A percentile compares a stretch with the other conserved stretches of the same genome.
phyloP scores from a whole-genome alignment of 2,329 filamentous ascomycete genomes.

The Plectosphaerella cucumerina region DNA sequence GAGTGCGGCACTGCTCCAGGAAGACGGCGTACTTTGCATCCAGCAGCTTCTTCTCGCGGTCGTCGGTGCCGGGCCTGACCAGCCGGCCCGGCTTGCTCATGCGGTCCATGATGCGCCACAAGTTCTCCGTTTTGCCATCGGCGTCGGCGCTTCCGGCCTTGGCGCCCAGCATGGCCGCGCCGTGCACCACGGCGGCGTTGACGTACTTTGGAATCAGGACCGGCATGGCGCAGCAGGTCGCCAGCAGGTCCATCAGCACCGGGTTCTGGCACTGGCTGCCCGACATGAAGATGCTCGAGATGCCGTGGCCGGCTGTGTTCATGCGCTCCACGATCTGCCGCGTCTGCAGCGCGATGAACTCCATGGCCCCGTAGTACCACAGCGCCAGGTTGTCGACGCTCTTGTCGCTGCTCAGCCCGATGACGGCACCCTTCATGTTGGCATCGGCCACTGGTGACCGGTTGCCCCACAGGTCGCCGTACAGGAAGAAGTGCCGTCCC shows the following conservation, averaged over 20 bases:
- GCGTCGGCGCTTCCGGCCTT: conserved; percentile 86
- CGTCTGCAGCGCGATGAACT: conserved; percentile 97
- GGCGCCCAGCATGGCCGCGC: conserved; percentile 96
- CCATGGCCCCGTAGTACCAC: conserved; percentile 93
- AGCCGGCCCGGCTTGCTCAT: conserved; percentile 92
- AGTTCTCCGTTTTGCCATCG: conserved; percentile 73
- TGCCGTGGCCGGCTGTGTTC: conserved; percentile 84
- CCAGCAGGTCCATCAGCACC: conserved; percentile 85
- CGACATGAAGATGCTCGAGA: conserved; percentile 96
- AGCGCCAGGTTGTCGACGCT: conserved; percentile 82
- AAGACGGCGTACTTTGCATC: conserved; percentile 94
- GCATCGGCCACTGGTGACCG: conserved; percentile 89
- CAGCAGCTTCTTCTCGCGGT: conserved; percentile 72
- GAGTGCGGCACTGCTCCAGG: conserved; percentile 82
- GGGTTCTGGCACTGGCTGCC: conserved; percentile 96
- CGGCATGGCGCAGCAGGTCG: conserved; percentile 86
- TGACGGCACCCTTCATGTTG: conserved; percentile 85
- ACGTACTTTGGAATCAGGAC: conserved; percentile 92
- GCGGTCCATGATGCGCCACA: conserved; percentile 97
- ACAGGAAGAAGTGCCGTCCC: conserved; percentile 95
- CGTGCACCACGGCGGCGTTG: conserved; percentile 92
- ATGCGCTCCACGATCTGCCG: conserved; percentile 92
- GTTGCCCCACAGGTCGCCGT: conserved; percentile 96
- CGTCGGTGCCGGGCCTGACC: conserved; percentile 69
- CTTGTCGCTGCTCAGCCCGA: conserved; percentile 84